Conservation (phyloP, 1,139 yeast genomes). For the Taphrina communis region DNA sequence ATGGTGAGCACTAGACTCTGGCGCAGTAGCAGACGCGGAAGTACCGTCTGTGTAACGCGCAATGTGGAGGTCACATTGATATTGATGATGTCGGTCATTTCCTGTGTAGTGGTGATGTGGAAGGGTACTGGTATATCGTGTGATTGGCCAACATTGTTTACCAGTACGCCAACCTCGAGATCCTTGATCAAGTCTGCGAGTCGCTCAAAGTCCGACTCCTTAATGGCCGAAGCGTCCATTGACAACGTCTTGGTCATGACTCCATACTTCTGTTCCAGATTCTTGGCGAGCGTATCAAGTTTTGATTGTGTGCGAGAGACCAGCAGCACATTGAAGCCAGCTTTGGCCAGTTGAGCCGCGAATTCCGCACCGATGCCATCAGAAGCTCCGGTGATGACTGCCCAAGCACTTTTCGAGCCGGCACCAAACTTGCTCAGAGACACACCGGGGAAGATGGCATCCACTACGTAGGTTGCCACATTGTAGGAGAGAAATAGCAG, state of each 20-base stretch:
- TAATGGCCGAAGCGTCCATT: slow-evolving; percentile 73
- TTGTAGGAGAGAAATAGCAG: slow-evolving; percentile 28
- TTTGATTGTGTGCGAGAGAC: slow-evolving; percentile 85
- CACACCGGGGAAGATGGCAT: slow-evolving; percentile 33
- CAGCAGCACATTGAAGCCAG: slow-evolving; percentile 80
- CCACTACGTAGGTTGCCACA: slow-evolving; percentile 26
- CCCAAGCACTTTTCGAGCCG: slow-evolving; percentile 66
- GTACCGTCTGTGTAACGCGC: slow-evolving; percentile 75
- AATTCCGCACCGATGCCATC: slow-evolving; percentile 97
- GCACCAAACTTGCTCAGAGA: slow-evolving; percentile 72
- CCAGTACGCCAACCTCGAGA: slow-evolving; percentile 67
- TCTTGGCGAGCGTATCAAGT: slow-evolving; percentile 69
- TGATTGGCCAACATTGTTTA: slow-evolving; percentile 93
- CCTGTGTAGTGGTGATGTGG: slow-evolving; percentile 73
- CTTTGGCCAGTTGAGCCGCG: slow-evolving; percentile 80
- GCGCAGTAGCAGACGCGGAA: slow-evolving; percentile 66
- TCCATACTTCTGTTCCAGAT: slow-evolving; percentile 63
- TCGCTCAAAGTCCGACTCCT: slow-evolving; percentile 60
- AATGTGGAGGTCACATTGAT: slow-evolving; percentile 86
- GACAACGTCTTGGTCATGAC: slow-evolving; percentile 73
- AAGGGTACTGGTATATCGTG: slow-evolving; percentile 96
- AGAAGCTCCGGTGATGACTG: slow-evolving; percentile 94
- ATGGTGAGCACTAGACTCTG: slow-evolving; percentile 71
- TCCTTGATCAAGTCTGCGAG: slow-evolving; percentile 60
- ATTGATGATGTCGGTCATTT: slow-evolving; percentile 77